A percentile compares a stretch with the other conserved stretches of the same genome.
Evolutionary conservation across 768 basidiomycete genomes (phyloP).

Genomic region (Pulveroboletus ravenelii): DNA sequence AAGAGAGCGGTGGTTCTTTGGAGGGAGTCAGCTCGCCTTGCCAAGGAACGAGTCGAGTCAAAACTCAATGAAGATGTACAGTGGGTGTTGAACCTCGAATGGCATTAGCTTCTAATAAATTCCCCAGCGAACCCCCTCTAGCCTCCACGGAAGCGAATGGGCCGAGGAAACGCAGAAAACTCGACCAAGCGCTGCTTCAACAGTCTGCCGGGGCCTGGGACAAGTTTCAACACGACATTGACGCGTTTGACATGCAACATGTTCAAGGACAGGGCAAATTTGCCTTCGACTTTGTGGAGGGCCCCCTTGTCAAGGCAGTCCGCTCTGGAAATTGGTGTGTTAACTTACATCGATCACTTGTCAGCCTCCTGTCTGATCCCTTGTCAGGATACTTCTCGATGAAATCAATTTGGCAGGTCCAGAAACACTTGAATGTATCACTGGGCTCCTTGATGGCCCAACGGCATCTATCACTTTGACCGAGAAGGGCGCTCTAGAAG

Average conservation of each 20-base stretch:
- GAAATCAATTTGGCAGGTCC: slow-evolving; percentile 94
- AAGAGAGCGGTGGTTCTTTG: slow-evolving; percentile 76
- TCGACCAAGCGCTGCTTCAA: slow-evolving; percentile 40
- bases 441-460: slow-evolving; percentile 80
- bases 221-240: slow-evolving; percentile 59
- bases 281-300: slow-evolving; percentile 93
- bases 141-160: slow-evolving; percentile 36
- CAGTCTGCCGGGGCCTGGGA: slow-evolving; percentile 59
- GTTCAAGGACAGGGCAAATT: slow-evolving; percentile 86
- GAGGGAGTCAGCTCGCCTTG: slow-evolving; percentile 70
- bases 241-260: slow-evolving; percentile 83
- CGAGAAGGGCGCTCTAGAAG: slow-evolving; percentile 87
- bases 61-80: slow-evolving; percentile 26
- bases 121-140: slow-evolving; percentile 16
- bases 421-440: slow-evolving; percentile 91
- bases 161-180: slow-evolving; percentile 69
- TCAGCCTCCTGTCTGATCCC: slow-evolving; percentile 1
- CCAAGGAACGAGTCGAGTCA: slow-evolving; percentile 55
- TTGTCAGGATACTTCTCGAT: slow-evolving; percentile 81
- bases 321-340: slow-evolving; percentile 86
- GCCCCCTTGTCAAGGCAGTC: slow-evolving; percentile 89
- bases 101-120: not conserved
- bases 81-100: slow-evolving; percentile 14
- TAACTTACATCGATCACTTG: not conserved
- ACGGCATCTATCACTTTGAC: slow-evolving; percentile 88